phyloP scores from a whole-genome alignment of 2,329 filamentous ascomycete genomes.

The Cercospora brassicicola region DNA sequence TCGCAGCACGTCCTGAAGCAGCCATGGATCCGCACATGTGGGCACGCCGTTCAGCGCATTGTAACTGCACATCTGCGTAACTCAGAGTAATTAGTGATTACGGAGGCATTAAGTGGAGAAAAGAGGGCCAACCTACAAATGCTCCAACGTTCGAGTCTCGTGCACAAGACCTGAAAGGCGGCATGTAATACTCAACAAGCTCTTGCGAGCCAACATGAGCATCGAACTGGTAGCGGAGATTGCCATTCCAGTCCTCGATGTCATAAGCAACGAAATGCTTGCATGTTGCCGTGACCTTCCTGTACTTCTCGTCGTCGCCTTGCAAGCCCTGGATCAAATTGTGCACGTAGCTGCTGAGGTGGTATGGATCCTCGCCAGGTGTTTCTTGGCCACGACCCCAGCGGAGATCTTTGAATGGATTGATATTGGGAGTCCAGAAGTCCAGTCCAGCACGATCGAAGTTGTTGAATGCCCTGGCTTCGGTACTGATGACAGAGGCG shows the following conservation, averaged over 20 bases:
- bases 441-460: constrained; percentile 56
- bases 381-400: constrained; percentile 38
- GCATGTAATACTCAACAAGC: constrained; percentile 66
- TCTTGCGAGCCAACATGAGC: constrained; percentile 61
- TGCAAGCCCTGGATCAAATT: constrained; percentile 39
- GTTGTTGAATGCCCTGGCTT: constrained; percentile 67
- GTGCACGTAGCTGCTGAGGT: constrained; percentile 39
- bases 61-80: constrained; percentile 23
- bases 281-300: constrained; percentile 49
- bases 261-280: constrained; percentile 47
- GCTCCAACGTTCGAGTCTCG: constrained; percentile 48
- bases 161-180: constrained; percentile 59
- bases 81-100: background rate
- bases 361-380: constrained; percentile 47
- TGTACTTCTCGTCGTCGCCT: constrained; percentile 39
- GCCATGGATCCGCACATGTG: constrained; percentile 62
- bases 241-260: constrained; percentile 37
- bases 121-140: constrained; percentile 54
- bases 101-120: background rate
- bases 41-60: constrained; percentile 67
- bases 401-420: constrained; percentile 58
- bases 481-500: constrained; percentile 57
- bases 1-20: constrained; percentile 63
- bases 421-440: constrained; percentile 66
- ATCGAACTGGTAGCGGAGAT: constrained; percentile 53